Conservation (phyloP, 192 early-diverging fungal genomes). For the Coemansia sp. region DNA sequence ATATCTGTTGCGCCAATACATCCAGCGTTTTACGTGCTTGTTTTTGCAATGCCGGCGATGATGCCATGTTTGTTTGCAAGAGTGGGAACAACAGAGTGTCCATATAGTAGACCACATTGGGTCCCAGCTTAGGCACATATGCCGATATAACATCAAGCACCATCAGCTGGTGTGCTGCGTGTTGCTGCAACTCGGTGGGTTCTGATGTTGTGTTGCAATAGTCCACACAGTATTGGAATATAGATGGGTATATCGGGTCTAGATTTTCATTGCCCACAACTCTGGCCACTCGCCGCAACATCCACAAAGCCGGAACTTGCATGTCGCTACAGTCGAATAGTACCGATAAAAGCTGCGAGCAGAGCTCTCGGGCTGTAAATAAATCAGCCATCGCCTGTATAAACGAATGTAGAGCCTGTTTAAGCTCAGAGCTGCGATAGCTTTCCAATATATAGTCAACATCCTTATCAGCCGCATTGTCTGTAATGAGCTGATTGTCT, state of each 20-base stretch:
- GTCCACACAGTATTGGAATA: slow-evolving; percentile 31
- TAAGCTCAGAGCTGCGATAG: slow-evolving; percentile 15
- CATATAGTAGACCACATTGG: slow-evolving; percentile 27
- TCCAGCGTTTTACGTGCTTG: slow-evolving; percentile 22
- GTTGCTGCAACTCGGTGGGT: not conserved
- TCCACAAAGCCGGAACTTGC: slow-evolving; percentile 20
- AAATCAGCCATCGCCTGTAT: slow-evolving; percentile 3
- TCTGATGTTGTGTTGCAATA: not conserved
- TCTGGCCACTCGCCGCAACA: slow-evolving; percentile 15
- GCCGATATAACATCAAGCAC: slow-evolving; percentile 26
- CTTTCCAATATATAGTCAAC: slow-evolving; percentile 23
- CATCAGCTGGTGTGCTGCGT: slow-evolving; percentile 5
- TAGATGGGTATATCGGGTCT: slow-evolving; percentile 8
- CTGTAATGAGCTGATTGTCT: not conserved
- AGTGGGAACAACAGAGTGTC: slow-evolving; percentile 43
- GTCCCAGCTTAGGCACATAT: slow-evolving; percentile 16
- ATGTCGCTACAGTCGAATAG: not conserved
- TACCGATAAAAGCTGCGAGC: slow-evolving; percentile 23
- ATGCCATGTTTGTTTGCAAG: slow-evolving; percentile 15
- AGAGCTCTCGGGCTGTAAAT: slow-evolving; percentile 5
- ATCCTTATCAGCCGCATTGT: not conserved
- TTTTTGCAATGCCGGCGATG: slow-evolving; percentile 14
- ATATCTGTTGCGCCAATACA: slow-evolving; percentile 16
- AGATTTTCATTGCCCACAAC: not conserved
- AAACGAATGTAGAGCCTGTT: slow-evolving; percentile 19